Base-by-base conservation (phyloP, 768 basidiomycete species). In the Calocera viscosa region DNA sequence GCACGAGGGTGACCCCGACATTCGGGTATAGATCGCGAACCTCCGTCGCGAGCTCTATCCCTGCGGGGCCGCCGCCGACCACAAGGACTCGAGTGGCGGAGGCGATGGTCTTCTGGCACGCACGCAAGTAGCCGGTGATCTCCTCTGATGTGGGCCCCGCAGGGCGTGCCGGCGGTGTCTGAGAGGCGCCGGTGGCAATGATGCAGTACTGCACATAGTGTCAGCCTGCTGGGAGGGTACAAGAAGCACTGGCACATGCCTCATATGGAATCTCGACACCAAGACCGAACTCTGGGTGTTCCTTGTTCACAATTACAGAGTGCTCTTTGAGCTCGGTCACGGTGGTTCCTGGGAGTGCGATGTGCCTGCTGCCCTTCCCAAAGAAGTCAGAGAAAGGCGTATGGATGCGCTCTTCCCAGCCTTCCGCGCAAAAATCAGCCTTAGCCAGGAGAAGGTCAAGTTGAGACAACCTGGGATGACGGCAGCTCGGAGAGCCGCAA, bases 11-110 rank as follows among this genome's bases (percentile, higher is more conserved):
- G 1, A 86, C 81, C 0, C 72, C 70, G 71, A 84, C 85, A n/a
- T 71, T 70, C 1, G 84, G 83, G 70, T 83, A 79, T 19, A 85
- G 70, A 0, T 78, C 79, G 17, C 81, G 80, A 64, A 86, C 84
- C 72, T 88, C 86, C 1, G 83, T 81, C 0, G 86, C 85, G 68
- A 84, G 84, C 71, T 87, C 86, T 87, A 89, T 83, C 1, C 88
- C 88, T 8, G 89, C 80, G 0, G 88, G 86, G 0, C 89, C 88
- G 14, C 86, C 88, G 1, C 89, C 88, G 1, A 89, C 81, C 14
- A 89, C 80, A 2, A 89, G 79, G 1, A 90, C 79, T 43, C 79
- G 82, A 0, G 73, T 75, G 0, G 85, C 79, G 1, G 72, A 74
- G 64, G 80, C 75, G 64, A 89, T 78, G 2, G 53, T 60, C 2